Base-by-base conservation (phyloP, 176 grass and related monocot genomes). In the Bonia amplexicaulis region DNA sequence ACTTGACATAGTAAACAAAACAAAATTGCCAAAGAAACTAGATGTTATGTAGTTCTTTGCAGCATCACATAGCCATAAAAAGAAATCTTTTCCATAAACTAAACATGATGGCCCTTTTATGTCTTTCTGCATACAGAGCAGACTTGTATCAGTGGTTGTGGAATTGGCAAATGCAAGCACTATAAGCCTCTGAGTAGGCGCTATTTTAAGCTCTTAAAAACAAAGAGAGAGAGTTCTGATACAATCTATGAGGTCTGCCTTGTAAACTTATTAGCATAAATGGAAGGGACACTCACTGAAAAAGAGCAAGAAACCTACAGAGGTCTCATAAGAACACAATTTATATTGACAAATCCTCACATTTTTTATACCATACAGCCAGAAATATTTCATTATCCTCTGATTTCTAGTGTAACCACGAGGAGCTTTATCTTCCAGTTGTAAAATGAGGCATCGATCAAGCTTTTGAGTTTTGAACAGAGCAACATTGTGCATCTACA, bases 371-470 rank as follows among this genome's bases (percentile, higher is more conserved):
- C 52, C 41, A 41, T 57, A 74, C 27, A 35, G n/a, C n/a, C 26
- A 66, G 58, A 79, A 39, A 51, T 14, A 25, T 58, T 49, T 59
- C 15, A 62, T 51, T 45, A 4, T 16, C 40, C 13, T 63, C 42
- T 76, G 49, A 83, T 84, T 63, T 80, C 23, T 84, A 80, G 51
- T 87, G 33, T 74, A 85, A 85, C 25, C 46, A 77, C 35, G 40
- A 3, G 7, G 6, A 69, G 49, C 59, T 55, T 77, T 77, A 82
- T 58, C 26, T 44, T 67, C 59, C 41, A 27, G 35, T 33, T 87
- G 47, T 64, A 60, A 84, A 66, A 82, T 2, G 6, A 79, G 39
- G 66, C 48, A 73, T 40, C 7, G 58, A 89, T 47, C 33, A 73
- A 79, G 58, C 23, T 84, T 84, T 79, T 47, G n/a, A 78, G 62